Evolutionary conservation across 805 yeast genomes (phyloP).

Genomic region (fission yeast (Schizosaccharomyces pombe)): DNA sequence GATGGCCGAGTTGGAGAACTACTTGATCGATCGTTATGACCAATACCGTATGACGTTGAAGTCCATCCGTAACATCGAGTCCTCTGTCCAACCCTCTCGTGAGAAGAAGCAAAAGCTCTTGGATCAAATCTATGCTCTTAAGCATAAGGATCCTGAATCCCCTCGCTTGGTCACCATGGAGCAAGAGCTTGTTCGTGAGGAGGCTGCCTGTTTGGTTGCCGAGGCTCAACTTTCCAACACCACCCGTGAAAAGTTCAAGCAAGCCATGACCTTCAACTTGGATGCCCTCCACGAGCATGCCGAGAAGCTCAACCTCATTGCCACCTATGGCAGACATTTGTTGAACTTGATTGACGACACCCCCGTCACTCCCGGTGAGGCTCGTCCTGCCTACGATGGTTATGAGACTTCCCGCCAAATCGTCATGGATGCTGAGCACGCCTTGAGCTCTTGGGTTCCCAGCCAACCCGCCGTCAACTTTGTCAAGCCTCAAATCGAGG

Average conservation of each 20-base stretch:
- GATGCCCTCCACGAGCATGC: slow-evolving; percentile 86
- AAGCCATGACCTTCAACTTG: slow-evolving; percentile 90
- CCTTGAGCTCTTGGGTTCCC: slow-evolving; percentile 61
- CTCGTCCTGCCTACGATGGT: slow-evolving; percentile 95
- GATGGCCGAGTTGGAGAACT: slow-evolving; percentile 94
- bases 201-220: slow-evolving; percentile 95
- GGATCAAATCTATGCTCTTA: slow-evolving; percentile 89
- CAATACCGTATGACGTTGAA: slow-evolving; percentile 91
- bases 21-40: slow-evolving; percentile 92
- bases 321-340: slow-evolving; percentile 95
- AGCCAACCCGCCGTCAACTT: slow-evolving; percentile 19
- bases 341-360: slow-evolving; percentile 87
- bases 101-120: slow-evolving; percentile 95
- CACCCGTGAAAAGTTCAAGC: slow-evolving; percentile 93
- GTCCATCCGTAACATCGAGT: slow-evolving; percentile 87
- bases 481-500: background rate
- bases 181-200: slow-evolving; percentile 96
- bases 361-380: slow-evolving; percentile 97
- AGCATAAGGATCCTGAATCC: slow-evolving; percentile 94
- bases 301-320: slow-evolving; percentile 89
- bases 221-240: slow-evolving; percentile 96
- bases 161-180: slow-evolving; percentile 87
- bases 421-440: slow-evolving; percentile 87
- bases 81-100: slow-evolving; percentile 92
- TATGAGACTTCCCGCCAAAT: slow-evolving; percentile 95